These are phyloP conservation scores for fission yeast (Schizosaccharomyces pombe) DNA, from an alignment of 805 yeast genomes.

Conservation along the genomic window DNA sequence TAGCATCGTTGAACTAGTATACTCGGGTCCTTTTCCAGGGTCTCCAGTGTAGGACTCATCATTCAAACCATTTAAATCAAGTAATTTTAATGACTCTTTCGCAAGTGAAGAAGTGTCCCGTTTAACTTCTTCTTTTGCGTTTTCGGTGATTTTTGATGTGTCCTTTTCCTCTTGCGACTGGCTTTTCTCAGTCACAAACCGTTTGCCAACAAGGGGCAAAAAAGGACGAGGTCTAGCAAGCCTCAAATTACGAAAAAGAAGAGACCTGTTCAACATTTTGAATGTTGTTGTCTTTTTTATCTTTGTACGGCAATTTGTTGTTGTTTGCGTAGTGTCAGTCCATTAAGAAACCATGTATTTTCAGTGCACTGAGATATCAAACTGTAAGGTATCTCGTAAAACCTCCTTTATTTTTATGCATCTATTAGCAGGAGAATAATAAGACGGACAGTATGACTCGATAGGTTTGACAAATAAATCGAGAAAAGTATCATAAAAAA, in stretches of 20 bases:
- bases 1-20: constrained; percentile 39
- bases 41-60: not conserved
- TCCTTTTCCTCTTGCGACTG: not conserved
- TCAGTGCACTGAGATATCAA: no score
- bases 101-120: not conserved
- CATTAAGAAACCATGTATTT: not conserved
- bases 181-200: not conserved
- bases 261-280: not conserved
- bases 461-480: no score
- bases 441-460: no score
- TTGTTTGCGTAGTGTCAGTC: not conserved
- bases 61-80: not conserved
- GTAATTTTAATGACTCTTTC: not conserved
- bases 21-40: constrained; percentile 1
- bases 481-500: no score
- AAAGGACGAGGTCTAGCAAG: not conserved
- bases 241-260: not conserved
- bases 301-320: not conserved
- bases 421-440: no score
- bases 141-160: not conserved
- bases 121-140: not conserved
- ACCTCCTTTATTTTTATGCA: no score
- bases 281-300: not conserved
- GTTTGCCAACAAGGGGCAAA: not conserved
- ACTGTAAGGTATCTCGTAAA: no score